Percentiles rank a stretch among this genome's conserved stretches.
These are phyloP conservation scores for Microsporum canis DNA, from an alignment of 2,329 filamentous ascomycete species.

Conservation along the genomic window DNA sequence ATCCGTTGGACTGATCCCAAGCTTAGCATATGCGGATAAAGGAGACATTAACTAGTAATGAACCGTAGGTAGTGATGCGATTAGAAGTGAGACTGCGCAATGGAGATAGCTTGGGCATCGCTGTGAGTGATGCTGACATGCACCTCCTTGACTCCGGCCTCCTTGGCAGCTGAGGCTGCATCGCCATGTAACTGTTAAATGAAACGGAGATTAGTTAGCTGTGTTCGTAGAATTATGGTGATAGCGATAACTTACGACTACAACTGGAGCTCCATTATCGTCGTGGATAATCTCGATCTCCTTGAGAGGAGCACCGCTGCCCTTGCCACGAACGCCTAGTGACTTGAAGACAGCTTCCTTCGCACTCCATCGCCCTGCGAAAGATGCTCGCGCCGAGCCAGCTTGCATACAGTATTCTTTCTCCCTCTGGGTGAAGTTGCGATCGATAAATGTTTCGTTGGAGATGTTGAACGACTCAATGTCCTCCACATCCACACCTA, in stretches of 20 bases:
- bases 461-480: constrained; percentile 79
- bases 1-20: not conserved
- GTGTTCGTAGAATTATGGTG: constrained; percentile 12
- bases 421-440: constrained; percentile 83
- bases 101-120: constrained; percentile 84
- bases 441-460: constrained; percentile 86
- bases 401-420: constrained; percentile 76
- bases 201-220: not conserved
- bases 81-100: constrained; percentile 51
- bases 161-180: constrained; percentile 69
- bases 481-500: constrained; percentile 90
- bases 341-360: constrained; percentile 99
- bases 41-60: not conserved
- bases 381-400: constrained; percentile 72
- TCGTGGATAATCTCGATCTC: constrained; percentile 88
- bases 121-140: constrained; percentile 94
- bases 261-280: constrained; percentile 68
- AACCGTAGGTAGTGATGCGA: not conserved
- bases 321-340: constrained; percentile 72
- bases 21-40: not conserved
- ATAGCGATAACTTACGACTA: constrained; percentile 56
- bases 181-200: constrained; percentile 64
- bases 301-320: constrained; percentile 77
- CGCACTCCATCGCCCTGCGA: constrained; percentile 89
- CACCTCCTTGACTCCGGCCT: constrained; percentile 77